Evolutionary conservation across 1,284 basidiomycete genomes (phyloP), one percentile per base, ranked within the genome.

Genomic region (Omphalotus olearius): DNA sequence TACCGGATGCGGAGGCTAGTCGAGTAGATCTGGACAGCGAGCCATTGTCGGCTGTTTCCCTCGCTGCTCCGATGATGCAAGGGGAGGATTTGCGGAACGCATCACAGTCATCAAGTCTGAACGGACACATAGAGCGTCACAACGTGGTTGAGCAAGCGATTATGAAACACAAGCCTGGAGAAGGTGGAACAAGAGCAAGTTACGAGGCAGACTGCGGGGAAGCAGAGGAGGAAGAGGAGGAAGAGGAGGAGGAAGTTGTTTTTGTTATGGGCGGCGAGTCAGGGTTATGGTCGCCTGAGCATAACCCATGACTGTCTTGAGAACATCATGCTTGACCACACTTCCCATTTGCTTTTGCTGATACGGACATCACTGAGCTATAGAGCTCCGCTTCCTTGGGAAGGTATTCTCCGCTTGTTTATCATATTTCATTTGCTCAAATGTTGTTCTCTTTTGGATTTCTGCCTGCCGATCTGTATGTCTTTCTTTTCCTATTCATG

Each of bases 1-100:
- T 93, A n/a, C 91, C 90, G 0, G 78, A 78, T 57, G 88, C 89
- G 0, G 60, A 60, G 20, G 59, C 56, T 50, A 85, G 82, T 59
- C 57, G 60, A 0, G 71, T 79, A 25, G 72, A 73, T 36, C 40
- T 23, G 56, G 50, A 17, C 51, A 58, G 38, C 25, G 42, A 30
- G 47, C 20, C 30, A 54, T 39, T 26, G 42, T 57, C 41, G 41
- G 45, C 40, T 55, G 48, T 57, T 52, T 46, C 45, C 51, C 53
- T 45, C 45, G 53, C 38, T 16, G 52, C 56, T 16, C 65, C 66
- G 43, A 59, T 50, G 33, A 61, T 62, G 6, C 64, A 60, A 17
- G 63, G 60, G 10, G 65, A 62, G 10, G 62, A 59, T 6, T 30
- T 13, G 30, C 30, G 30, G 13, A 9, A 33, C 30, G 2, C 30